Base-by-base conservation (phyloP, 2,329 filamentous ascomycete genomes). In the Nigrospora oryzae region DNA sequence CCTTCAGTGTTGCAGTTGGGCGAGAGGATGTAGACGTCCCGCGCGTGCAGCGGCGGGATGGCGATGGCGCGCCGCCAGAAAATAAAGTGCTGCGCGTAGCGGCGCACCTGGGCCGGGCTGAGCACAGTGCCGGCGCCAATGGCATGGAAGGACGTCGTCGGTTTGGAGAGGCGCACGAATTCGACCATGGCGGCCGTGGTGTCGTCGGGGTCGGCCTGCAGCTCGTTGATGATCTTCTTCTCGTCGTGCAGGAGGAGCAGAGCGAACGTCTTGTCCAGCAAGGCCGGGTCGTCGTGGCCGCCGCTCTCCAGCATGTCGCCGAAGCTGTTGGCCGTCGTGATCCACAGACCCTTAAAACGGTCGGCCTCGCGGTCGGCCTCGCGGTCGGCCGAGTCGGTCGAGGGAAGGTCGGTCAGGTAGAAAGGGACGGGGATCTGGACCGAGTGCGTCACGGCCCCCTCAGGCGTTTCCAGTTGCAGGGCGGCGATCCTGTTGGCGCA, bases 61-160 rank as follows among this genome's bases (percentile, higher is more conserved):
- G 91, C 85, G 48, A 94, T 86, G 39, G 91, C 93, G 46, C 90
- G 84, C 19, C 93, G 83, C 90, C 91, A 97, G 67, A 94, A 95
- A 49, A 97, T 89, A 50, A 98, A 84, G 67, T 97, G 93, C 46
- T 88, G 86, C 11, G 90, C 89, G 50, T 95, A 86, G 54, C 88
- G 84, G 51, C 91, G 84, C 50, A 97, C 84, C 53, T 95, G 87
- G 31, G 80, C 75, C 1, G 93, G 74, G 4, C 85, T 82, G 43
- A 97, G 83, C 16, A 83, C 77, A 42, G 85, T 80, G 52, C 75
- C 79, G 52, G 83, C 77, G 14, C 83, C 80, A 44, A 89, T 79
- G 60, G 90, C 86, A 45, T 80, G 68, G 59, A 85, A 82, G 67
- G 81, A 84, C 51, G 80, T 67, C 11, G 77, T 84, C 11, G 82